These are phyloP conservation scores for Beauveria rudraprayagi DNA, from an alignment of 2,329 filamentous ascomycete species.

Conservation along the genomic window DNA sequence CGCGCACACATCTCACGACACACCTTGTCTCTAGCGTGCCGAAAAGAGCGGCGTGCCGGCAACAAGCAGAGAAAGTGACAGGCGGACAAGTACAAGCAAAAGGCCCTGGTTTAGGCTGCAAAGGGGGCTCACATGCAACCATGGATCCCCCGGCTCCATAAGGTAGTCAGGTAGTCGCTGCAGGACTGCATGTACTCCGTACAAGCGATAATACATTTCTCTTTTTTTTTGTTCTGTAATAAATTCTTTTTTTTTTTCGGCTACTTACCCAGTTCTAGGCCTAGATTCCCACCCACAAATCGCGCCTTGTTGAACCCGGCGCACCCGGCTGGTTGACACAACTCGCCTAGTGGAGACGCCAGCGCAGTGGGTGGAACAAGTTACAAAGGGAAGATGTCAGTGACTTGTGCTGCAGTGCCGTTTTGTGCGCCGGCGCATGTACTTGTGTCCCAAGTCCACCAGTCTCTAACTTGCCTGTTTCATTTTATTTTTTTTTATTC, in stretches of 20 bases:
- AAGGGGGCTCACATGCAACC: neutral
- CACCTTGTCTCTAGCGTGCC: neutral
- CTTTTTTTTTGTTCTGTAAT: neutral
- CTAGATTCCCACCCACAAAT: neutral
- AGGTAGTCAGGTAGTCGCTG: neutral
- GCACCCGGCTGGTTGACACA: neutral
- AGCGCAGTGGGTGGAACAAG: neutral
- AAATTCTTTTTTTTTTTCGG: neutral
- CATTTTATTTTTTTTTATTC: neutral
- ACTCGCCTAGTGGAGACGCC: neutral
- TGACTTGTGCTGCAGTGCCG: neutral
- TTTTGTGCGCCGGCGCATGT: neutral
- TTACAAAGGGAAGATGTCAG: neutral
- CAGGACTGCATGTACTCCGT: neutral
- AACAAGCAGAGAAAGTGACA: neutral
- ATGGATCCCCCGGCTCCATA: too few relatives aligned
- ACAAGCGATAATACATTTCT: neutral
- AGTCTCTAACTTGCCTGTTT: neutral
- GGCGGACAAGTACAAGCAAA: neutral
- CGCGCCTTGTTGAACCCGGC: neutral
- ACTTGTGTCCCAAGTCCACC: neutral
- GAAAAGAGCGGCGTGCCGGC: neutral
- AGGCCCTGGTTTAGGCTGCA: conserved; percentile 2
- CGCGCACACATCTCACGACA: conserved; percentile 2
- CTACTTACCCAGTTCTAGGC: neutral